These are phyloP conservation scores for Aureobasidium zeae DNA, from an alignment of 2,329 filamentous ascomycete genomes.

Conservation along the genomic window DNA sequence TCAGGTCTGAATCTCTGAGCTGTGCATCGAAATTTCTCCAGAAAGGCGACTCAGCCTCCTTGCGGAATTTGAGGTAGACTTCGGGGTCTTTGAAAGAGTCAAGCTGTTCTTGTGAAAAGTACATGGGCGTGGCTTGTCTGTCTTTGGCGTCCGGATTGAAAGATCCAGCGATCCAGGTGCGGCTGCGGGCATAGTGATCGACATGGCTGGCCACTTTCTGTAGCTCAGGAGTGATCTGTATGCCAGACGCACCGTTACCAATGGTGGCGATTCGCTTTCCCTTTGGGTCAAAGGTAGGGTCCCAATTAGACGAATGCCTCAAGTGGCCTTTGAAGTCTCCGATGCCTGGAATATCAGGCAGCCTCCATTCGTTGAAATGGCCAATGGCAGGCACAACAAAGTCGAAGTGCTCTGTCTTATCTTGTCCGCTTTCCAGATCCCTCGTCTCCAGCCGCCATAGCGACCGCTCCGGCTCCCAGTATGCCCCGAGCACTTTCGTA, in stretches of 20 bases:
- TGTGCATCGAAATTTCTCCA: slow-evolving; percentile 40
- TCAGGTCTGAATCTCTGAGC: slow-evolving; percentile 30
- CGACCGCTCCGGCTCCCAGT: slow-evolving; percentile 45
- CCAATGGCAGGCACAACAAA: slow-evolving; percentile 56
- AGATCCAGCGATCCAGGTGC: slow-evolving; percentile 58
- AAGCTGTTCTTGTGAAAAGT: slow-evolving; percentile 44
- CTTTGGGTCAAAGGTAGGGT: slow-evolving; percentile 24
- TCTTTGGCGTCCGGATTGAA: slow-evolving; percentile 38
- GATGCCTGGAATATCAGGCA: slow-evolving; percentile 48
- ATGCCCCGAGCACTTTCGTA: slow-evolving; percentile 46
- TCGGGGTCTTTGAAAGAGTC: slow-evolving; percentile 52
- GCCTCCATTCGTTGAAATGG: slow-evolving; percentile 55
- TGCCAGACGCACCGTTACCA: slow-evolving; percentile 36
- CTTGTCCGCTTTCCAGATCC: slow-evolving; percentile 25
- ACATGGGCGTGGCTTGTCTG: slow-evolving; percentile 48
- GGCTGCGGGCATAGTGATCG: slow-evolving; percentile 56
- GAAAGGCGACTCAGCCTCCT: slow-evolving; percentile 44
- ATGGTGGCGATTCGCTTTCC: slow-evolving; percentile 35
- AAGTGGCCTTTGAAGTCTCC: slow-evolving; percentile 30
- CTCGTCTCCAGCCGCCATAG: slow-evolving; percentile 47
- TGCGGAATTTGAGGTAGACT: slow-evolving; percentile 44
- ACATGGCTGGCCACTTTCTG: slow-evolving; percentile 40
- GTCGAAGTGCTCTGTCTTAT: slow-evolving; percentile 44
- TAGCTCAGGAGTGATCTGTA: slow-evolving; percentile 39
- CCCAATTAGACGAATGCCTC: slow-evolving; percentile 33